Base-by-base conservation (phyloP, 352 stramenopile genomes). In the Phytophthora sp. region DNA sequence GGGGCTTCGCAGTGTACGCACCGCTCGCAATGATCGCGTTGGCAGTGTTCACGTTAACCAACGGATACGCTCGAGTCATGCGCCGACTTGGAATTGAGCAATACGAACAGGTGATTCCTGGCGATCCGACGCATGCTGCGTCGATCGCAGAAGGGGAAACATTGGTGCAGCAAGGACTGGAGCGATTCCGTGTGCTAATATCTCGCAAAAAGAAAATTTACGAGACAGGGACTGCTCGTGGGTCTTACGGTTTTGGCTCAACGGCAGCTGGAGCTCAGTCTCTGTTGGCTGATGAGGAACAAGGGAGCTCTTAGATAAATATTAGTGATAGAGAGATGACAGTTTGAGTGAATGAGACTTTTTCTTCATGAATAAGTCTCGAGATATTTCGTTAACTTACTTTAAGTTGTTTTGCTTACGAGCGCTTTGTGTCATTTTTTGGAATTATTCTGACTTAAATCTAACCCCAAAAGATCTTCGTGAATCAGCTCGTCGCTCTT, bases 61-160 rank as follows among this genome's bases (percentile, higher is more conserved):
- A 92, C 35, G 74, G 72, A 27, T 91, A 90, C 47, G 80, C 79
- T 41, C 73, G 73, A 29, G 58, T 82, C 9, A 77, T 93, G 66
- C 74, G 74, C 35, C 45, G 58, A 12, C 49, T 91, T n/a, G 80
- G 80, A 13, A 67, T 93, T 30, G 80, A 90, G 7, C 82, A 90
- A 63, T 89, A 91, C 63, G 82, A 93, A 52, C 74, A 90, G 53
- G 58, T 89, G 4, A 60, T 86, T 20, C 51, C 65, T 5, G 74
- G 66, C 7, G 63, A 75, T 44, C 12, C 39, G 8, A 24, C 72
- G 0, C 79, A 92, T 46, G 63, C 72, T 41, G 57, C 66, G 41
- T 59, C 79, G 30, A 74, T 92, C 45, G 29, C 30, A 9, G 77
- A 84, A 39, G 79, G 84, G 8, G 84, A 88, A 46, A 47, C 57